Evolutionary conservation across 2,329 filamentous ascomycete genomes (phyloP).

Genomic region (Calonectria pseudoreteaudii): DNA sequence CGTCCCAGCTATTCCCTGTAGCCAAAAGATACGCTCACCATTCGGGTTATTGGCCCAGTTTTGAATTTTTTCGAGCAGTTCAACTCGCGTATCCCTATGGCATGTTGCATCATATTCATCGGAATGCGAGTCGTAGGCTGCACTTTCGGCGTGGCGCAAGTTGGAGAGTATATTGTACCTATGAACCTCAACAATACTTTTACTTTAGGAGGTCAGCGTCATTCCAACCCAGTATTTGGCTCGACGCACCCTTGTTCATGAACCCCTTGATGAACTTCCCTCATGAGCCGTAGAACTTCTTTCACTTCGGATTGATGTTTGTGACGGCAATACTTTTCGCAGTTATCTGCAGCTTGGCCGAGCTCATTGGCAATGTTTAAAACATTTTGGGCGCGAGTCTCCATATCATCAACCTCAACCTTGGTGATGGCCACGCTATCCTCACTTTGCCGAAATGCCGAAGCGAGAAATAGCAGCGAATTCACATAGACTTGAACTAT

Average conservation of each 20-base stretch:
- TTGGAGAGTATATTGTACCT: slow-evolving; percentile 24
- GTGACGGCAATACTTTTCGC: neutral
- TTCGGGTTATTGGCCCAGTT: slow-evolving; percentile 42
- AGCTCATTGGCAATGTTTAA: neutral
- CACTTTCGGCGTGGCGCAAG: slow-evolving; percentile 31
- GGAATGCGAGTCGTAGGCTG: slow-evolving; percentile 47
- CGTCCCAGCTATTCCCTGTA: slow-evolving; percentile 53
- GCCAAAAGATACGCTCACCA: slow-evolving; percentile 48
- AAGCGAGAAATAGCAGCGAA: neutral
- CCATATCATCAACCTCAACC: neutral
- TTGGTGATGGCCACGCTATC: neutral
- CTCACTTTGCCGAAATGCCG: neutral
- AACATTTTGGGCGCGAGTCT: neutral
- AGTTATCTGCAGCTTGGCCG: neutral
- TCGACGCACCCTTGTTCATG: neutral
- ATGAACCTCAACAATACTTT: neutral
- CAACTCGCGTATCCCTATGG: slow-evolving; percentile 43
- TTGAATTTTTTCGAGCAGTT: slow-evolving; percentile 45
- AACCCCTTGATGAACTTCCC: neutral
- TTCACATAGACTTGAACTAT: slow-evolving; percentile 27
- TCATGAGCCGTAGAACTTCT: neutral
- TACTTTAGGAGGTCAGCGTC: neutral
- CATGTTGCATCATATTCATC: slow-evolving; percentile 48
- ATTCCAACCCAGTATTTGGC: neutral
- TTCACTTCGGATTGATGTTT: neutral